These are phyloP conservation scores for Gossypium laxum DNA, from an alignment of 441 rosid species.

Conservation along the genomic window DNA sequence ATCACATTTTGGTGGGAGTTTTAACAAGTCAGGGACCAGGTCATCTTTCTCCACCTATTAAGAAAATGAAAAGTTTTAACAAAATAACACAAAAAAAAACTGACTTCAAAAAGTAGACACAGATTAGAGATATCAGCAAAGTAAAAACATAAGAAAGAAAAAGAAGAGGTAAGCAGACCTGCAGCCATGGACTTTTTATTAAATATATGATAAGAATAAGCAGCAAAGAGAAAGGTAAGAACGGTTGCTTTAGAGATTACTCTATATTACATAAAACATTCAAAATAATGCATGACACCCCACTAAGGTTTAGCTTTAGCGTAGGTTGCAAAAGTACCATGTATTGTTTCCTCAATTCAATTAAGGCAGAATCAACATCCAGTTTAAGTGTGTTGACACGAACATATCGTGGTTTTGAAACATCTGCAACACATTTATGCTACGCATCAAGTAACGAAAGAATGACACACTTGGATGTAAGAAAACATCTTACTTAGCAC, in stretches of 20 bases:
- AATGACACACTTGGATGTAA: background rate
- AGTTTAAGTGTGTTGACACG: constrained; percentile 77
- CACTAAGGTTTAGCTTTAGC: background rate
- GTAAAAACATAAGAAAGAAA: background rate
- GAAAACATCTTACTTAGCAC: constrained; percentile 11
- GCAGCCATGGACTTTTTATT: background rate
- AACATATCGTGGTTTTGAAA: constrained; percentile 58
- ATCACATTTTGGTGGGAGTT: constrained; percentile 70
- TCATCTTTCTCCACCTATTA: constrained; percentile 68
- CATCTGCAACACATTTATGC: constrained; percentile 34
- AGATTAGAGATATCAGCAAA: background rate
- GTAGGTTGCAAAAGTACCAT: constrained; percentile 29
- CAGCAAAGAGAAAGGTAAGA: background rate
- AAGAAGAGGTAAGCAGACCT: background rate
- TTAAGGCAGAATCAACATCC: constrained; percentile 51
- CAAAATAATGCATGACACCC: constrained; percentile 15
- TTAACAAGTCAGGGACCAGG: constrained; percentile 54
- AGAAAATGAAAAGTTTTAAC: constrained; percentile 9
- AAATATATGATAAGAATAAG: background rate
- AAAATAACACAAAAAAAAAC: background rate
- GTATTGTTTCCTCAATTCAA: constrained; percentile 47
- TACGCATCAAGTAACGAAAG: background rate
- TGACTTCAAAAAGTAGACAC: background rate
- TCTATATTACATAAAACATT: background rate
- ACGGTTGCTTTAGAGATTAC: background rate